A percentile compares a stretch with the other conserved stretches of the same genome.
Conservation (phyloP, 2,329 filamentous ascomycete species). For the Fusarium ambrosium region DNA sequence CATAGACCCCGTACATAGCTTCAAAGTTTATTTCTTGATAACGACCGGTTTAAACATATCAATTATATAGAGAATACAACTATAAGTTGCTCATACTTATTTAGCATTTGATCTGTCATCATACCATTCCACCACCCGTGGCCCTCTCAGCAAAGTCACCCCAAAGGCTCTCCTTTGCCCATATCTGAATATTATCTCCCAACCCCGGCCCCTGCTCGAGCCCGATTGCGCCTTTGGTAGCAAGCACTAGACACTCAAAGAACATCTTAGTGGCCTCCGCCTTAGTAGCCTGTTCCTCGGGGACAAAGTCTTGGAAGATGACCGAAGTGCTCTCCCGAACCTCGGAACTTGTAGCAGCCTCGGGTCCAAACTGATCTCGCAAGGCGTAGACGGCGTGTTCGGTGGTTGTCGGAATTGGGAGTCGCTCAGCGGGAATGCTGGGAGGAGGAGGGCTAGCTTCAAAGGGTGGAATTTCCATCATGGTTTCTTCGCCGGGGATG, state of each 20-base stretch:
- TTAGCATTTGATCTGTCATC: slow-evolving; percentile 52
- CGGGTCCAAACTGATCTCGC: slow-evolving; percentile 86
- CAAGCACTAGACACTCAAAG: slow-evolving; percentile 94
- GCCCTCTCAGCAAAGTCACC: slow-evolving; percentile 92
- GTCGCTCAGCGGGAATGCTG: slow-evolving; percentile 84
- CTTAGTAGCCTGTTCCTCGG: slow-evolving; percentile 83
- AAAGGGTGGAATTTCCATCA: slow-evolving; percentile 77
- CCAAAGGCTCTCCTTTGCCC: slow-evolving; percentile 96
- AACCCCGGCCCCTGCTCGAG: slow-evolving; percentile 87
- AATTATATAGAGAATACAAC: no score
- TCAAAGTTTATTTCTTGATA: no score
- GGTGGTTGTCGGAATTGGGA: slow-evolving; percentile 91
- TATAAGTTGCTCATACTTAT: no score
- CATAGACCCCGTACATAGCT: no score
- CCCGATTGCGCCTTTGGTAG: slow-evolving; percentile 97
- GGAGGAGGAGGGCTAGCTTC: slow-evolving; percentile 83
- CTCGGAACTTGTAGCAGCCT: slow-evolving; percentile 78
- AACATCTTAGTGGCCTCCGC: slow-evolving; percentile 99
- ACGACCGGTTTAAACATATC: no score
- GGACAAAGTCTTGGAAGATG: slow-evolving; percentile 91
- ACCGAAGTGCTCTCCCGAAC: slow-evolving; percentile 75
- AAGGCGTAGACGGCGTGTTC: slow-evolving; percentile 96
- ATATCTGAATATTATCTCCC: slow-evolving; percentile 84
- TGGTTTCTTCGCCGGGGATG: slow-evolving; percentile 70
- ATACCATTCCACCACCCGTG: slow-evolving; percentile 72